Percentiles rank a stretch among this genome's conserved stretches.
Conservation (phyloP, 257 asterid genomes). For the Solanum chmielewskii region DNA sequence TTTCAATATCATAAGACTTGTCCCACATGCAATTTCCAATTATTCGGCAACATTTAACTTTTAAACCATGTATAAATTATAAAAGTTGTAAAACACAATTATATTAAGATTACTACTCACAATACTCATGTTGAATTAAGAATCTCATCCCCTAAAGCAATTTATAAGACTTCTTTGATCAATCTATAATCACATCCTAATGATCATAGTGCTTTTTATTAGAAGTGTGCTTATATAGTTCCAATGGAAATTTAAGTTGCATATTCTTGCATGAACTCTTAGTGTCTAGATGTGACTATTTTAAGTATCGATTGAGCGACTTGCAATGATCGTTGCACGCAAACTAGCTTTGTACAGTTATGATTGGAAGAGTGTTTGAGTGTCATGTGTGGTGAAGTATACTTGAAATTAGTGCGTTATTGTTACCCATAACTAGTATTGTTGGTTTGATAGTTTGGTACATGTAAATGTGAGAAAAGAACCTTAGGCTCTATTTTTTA, state of each 20-base stretch:
- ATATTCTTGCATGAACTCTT: neutral
- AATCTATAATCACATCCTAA: neutral
- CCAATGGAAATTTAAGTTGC: neutral
- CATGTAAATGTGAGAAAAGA: neutral
- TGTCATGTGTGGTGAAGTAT: neutral
- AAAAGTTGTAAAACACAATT: neutral
- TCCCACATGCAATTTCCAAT: neutral
- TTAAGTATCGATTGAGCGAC: neutral
- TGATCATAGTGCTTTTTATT: neutral
- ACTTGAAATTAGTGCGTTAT: neutral
- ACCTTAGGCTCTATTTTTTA: neutral
- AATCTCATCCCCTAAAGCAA: neutral
- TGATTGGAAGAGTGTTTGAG: neutral
- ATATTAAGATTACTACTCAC: neutral
- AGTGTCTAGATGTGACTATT: neutral
- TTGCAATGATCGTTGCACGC: neutral
- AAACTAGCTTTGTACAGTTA: neutral
- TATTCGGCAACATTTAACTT: neutral
- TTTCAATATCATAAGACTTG: neutral
- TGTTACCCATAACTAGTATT: neutral
- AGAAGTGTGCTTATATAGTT: neutral
- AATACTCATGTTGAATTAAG: neutral
- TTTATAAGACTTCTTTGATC: neutral
- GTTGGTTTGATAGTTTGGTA: neutral
- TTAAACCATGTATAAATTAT: neutral